Evolutionary conservation across 306 rosid species (phyloP), one percentile per base, ranked within the genome.

Genomic region (Corylus americana): DNA sequence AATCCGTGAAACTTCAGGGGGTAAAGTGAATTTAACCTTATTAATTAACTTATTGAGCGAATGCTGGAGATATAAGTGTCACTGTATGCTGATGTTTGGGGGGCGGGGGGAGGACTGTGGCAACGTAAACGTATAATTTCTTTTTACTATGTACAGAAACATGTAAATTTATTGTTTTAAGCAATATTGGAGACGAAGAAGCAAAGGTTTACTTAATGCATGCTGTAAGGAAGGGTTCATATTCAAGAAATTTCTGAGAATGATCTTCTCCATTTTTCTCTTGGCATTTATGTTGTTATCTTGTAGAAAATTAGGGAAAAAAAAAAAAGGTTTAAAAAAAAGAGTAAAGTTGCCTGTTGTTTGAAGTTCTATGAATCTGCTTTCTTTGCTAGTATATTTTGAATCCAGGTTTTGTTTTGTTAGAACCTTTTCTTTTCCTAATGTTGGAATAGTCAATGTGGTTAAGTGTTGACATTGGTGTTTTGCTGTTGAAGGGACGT

Each of bases 401-500:
- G 35, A 49, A 9, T 29, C 2, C n/a, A 70, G 42, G 11, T 20
- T 49, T 49, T 49, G 20, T n/a, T 7, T 22, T 50, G 58, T 11
- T 0, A 0, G 0, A 47, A 25, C 69, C 0, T 44, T 44, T 14
- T 17, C 39, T 1, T 55, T 3, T 51, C 8, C 35, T 18, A 76
- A 20, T 9, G 20, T 18, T 67, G 72, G 16, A 70, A 16, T 8
- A 37, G n/a, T 74, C 78, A 74, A 3, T 12, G 16, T 67, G 45
- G 54, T 80, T 64, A 49, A 18, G 20, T 10, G 71, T 68, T 78
- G 64, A 53, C 27, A n/a, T 62, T 44, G 35, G 7, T 22, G 51
- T 57, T 80, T 31, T 84, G n/a, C 48, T 86, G 73, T 64, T 76
- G 67, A 55, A 94, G 98, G 98, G 98, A 37, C 95, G 98, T 50